A percentile compares a stretch with the other conserved stretches of the same genome.
Conservation (phyloP, 1,284 basidiomycete genomes). For the Apiotrichum gracile region DNA sequence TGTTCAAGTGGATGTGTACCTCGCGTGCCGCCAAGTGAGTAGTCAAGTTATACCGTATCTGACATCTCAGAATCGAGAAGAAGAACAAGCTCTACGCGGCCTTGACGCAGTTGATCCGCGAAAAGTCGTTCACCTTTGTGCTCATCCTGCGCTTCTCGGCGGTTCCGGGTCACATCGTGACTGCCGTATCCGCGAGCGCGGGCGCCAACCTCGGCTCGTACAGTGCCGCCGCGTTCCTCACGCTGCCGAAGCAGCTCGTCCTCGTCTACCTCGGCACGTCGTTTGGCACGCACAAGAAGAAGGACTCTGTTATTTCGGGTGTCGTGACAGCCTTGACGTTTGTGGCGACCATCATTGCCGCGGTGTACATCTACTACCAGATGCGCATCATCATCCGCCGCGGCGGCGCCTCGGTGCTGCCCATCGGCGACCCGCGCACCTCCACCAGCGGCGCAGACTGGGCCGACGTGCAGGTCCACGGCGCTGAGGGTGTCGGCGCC, state of each 20-base stretch:
- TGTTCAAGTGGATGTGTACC: conserved; percentile 41
- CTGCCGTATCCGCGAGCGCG: conserved; percentile 40
- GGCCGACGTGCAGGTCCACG: conserved; percentile 6
- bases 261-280: conserved; percentile 42
- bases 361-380: conserved; percentile 45
- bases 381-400: conserved; percentile 40
- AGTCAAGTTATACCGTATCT: background rate
- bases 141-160: conserved; percentile 42
- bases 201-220: conserved; percentile 41
- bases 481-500: conserved; percentile 4
- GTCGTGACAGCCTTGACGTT: conserved; percentile 29
- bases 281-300: conserved; percentile 28
- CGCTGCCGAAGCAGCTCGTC: conserved; percentile 42
- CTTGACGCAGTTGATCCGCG: conserved; percentile 39
- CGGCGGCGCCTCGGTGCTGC: conserved; percentile 9
- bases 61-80: conserved; percentile 30
- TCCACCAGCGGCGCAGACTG: background rate
- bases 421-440: conserved; percentile 5
- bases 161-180: conserved; percentile 42
- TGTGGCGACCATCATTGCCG: conserved; percentile 37
- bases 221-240: conserved; percentile 39
- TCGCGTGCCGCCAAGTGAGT: conserved; percentile 36
- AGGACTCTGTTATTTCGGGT: conserved; percentile 36
- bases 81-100: conserved; percentile 40
- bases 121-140: conserved; percentile 44